Conservation (phyloP, 495 filamentous ascomycete species). For the Apodospora peruviana region DNA sequence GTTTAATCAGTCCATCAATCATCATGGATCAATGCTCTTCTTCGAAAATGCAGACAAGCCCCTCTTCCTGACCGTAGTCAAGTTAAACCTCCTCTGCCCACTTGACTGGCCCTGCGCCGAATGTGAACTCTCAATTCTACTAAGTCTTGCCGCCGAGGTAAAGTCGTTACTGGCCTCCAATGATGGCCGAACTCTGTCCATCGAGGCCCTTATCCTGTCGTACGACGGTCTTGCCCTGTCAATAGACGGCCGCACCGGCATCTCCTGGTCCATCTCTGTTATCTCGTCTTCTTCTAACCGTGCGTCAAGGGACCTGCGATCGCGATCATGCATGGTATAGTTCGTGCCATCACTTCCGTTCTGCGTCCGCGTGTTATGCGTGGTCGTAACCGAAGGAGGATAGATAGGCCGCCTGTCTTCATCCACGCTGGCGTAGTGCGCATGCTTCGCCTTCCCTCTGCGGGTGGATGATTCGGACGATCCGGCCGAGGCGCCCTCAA, state of each 20-base stretch:
- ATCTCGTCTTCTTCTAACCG: conserved; percentile 24
- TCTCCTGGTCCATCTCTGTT: conserved; percentile 11
- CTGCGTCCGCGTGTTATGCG: conserved; percentile 77
- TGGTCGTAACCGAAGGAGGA: conserved; percentile 76
- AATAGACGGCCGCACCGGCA: conserved; percentile 51
- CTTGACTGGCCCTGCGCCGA: conserved; percentile 24
- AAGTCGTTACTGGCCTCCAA: conserved; percentile 87
- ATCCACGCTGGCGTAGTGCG: conserved; percentile 55
- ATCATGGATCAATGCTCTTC: conserved; percentile 28
- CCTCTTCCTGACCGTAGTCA: conserved; percentile 27
- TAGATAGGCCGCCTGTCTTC: conserved; percentile 89
- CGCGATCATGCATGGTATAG: conserved; percentile 64
- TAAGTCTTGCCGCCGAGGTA: conserved; percentile 77
- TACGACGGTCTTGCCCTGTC: conserved; percentile 70
- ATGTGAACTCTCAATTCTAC: conserved; percentile 72
- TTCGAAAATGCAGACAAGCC: conserved; percentile 32
- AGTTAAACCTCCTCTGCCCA: conserved; percentile 25
- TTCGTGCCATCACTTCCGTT: conserved; percentile 93
- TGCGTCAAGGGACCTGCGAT: conserved; percentile 32
- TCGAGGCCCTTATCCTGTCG: conserved; percentile 67
- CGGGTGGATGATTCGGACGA: conserved; percentile 41
- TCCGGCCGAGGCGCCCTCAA: conserved; percentile 30
- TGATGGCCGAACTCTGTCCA: conserved; percentile 70
- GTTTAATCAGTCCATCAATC: too few relatives aligned
- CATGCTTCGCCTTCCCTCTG: conserved; percentile 48